Base-by-base conservation (phyloP, 2,329 filamentous ascomycete species). In the Macroventuria anomochaeta region DNA sequence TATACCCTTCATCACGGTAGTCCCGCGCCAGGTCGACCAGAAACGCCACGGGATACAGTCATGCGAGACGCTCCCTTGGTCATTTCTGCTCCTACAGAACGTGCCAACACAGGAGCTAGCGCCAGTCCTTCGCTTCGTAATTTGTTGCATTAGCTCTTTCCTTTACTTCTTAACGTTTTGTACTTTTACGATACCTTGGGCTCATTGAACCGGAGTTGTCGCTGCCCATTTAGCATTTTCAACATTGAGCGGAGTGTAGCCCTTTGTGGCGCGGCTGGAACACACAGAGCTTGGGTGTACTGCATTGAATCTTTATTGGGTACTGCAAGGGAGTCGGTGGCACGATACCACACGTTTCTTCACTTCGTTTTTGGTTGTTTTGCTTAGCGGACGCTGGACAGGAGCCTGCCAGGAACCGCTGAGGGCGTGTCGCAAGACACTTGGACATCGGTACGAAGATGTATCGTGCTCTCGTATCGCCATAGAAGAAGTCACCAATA, bases 111-210 rank as follows among this genome's bases (percentile, higher is more conserved):
- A 10, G 74, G 72, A 40, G 74, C 79, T 12, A 80, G 78, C 55
- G 79, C 79, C 11, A 80, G 77, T 56, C 79, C 79, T 12, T 80
- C 75, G 53, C 66, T 81, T 63, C 73, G 75, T 48, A 80, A 81
- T 61, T 59, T 81, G 53, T 63, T 81, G 57, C 76, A 78, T 65
- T 80, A 72, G 59, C 50, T 57, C 46, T 41, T 56, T 53, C 47
- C 46, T 51, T 32, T 37, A 57, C 21, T 47, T 52, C 44, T 58
- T 38, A 40, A n/a, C 18, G 20, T 38, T 39, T 51, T 59, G 47
- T 52, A 48, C 31, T 46, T 48, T 25, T 55, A 59, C 42, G 40
- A 52, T 50, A 56, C 37, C 53, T 60, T 37, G 46, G 58, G 64
- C 54, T 61, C 59, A 46, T 52, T 53, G 57, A 46, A 55, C 47